A percentile compares a stretch with the other conserved stretches of the same genome.
Evolutionary conservation across 768 basidiomycete species (phyloP).

Genomic region (Auricularia heimuer): DNA sequence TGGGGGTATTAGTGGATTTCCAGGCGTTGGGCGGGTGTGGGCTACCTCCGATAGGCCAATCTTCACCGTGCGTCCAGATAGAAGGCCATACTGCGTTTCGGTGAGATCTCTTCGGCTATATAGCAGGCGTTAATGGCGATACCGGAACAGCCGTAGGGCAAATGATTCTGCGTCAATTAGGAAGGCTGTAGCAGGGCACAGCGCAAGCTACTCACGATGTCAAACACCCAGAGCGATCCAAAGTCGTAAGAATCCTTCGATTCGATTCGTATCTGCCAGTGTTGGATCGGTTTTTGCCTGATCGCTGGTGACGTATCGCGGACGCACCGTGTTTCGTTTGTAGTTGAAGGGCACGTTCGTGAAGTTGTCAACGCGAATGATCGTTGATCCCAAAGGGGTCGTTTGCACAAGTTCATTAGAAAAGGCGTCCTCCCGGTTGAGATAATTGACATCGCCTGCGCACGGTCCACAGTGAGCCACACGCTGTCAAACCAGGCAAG

Average conservation of each 20-base stretch:
- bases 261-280: constrained; percentile 33
- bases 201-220: constrained; percentile 17
- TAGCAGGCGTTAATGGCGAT: constrained; percentile 20
- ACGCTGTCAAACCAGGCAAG: neutral
- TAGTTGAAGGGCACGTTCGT: constrained; percentile 41
- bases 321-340: constrained; percentile 49
- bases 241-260: constrained; percentile 30
- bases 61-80: constrained; percentile 33
- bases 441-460: constrained; percentile 55
- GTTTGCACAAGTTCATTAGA: constrained; percentile 46
- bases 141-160: neutral
- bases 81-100: constrained; percentile 34
- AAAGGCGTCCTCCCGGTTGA: constrained; percentile 37
- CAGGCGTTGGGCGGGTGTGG: constrained; percentile 18
- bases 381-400: constrained; percentile 49
- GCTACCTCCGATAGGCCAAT: constrained; percentile 38
- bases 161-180: too few species aligned
- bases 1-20: neutral
- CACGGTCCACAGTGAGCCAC: neutral
- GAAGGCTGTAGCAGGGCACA: too few species aligned
- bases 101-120: constrained; percentile 19
- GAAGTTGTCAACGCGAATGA: constrained; percentile 67
- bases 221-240: constrained; percentile 37
- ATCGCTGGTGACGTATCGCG: neutral
- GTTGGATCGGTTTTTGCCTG: too few species aligned